Evolutionary conservation across 2,329 filamentous ascomycete genomes (phyloP).

Genomic region (Aspergillus sp.): DNA sequence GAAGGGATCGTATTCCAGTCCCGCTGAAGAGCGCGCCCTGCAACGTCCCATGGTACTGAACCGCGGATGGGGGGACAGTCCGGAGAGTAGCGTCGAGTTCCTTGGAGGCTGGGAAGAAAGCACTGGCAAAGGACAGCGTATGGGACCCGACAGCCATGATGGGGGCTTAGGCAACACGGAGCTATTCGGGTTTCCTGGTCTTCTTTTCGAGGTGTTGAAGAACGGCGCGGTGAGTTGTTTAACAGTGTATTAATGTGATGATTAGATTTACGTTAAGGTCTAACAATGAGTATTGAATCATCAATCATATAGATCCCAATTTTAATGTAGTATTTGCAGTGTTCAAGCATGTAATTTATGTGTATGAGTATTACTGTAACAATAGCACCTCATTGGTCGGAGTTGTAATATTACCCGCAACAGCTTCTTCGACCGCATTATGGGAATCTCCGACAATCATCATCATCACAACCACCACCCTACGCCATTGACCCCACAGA

Average conservation of each 20-base stretch:
- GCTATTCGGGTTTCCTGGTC: slow-evolving; percentile 86
- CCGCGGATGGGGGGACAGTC: slow-evolving; percentile 85
- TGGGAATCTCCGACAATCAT: not conserved
- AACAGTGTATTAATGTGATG: slow-evolving; percentile 67
- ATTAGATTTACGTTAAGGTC: not conserved
- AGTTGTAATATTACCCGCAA: not conserved
- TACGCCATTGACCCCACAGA: slow-evolving; percentile 6
- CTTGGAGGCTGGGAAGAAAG: slow-evolving; percentile 84
- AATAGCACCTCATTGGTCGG: not conserved
- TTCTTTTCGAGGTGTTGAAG: slow-evolving; percentile 94
- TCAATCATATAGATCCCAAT: not conserved
- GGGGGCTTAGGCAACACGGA: slow-evolving; percentile 70
- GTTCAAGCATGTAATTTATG: not conserved
- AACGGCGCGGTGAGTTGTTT: slow-evolving; percentile 86
- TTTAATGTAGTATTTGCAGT: no score
- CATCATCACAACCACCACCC: not conserved
- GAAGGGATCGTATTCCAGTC: slow-evolving; percentile 61
- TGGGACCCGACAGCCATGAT: slow-evolving; percentile 42
- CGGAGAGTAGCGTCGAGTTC: slow-evolving; percentile 83
- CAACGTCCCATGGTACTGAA: slow-evolving; percentile 78
- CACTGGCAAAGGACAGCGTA: slow-evolving; percentile 43
- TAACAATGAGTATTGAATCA: not conserved
- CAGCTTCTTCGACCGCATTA: not conserved
- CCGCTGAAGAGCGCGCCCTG: slow-evolving; percentile 52
- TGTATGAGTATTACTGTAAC: not conserved